Evolutionary conservation across 805 yeast species (phyloP).

Genomic region (Candida oleophila): DNA sequence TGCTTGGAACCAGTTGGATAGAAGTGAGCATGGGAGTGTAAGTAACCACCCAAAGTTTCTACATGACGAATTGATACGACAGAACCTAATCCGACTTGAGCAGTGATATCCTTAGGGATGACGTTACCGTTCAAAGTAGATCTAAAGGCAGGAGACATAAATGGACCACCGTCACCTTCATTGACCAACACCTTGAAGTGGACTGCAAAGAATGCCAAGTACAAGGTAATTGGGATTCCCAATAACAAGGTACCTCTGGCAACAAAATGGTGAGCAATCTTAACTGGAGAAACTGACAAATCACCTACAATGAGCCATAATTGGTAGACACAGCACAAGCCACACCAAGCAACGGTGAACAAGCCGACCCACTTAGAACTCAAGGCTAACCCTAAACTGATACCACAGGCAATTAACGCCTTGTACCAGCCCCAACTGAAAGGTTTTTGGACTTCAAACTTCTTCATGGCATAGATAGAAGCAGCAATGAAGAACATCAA

Average conservation of each 20-base stretch:
- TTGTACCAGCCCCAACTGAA: conserved; percentile 56
- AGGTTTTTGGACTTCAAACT: conserved; percentile 65
- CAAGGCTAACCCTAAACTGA: conserved; percentile 70
- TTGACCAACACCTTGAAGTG: conserved; percentile 58
- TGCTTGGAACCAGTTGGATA: conserved; percentile 81
- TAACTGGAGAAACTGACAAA: conserved; percentile 46
- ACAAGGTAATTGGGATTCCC: conserved; percentile 57
- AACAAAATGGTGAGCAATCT: conserved; percentile 46
- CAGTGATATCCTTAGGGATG: conserved; percentile 57
- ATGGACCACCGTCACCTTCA: conserved; percentile 72
- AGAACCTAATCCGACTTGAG: conserved; percentile 75
- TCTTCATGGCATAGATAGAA: conserved; percentile 62
- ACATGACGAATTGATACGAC: conserved; percentile 64
- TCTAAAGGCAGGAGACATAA: conserved; percentile 73
- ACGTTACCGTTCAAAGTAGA: conserved; percentile 56
- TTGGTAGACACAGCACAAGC: conserved; percentile 56
- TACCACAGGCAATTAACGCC: conserved; percentile 60
- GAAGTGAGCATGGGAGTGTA: conserved; percentile 73
- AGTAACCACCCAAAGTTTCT: conserved; percentile 74
- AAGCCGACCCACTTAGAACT: conserved; percentile 85
- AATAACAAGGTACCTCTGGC: conserved; percentile 54
- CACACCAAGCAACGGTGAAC: conserved; percentile 79
- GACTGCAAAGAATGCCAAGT: conserved; percentile 56
- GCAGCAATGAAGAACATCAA: conserved; percentile 75
- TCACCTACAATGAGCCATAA: conserved; percentile 77